Percentiles rank a stretch among this genome's conserved stretches.
These are phyloP conservation scores for Pythium scleroteichum DNA, from an alignment of 352 stramenopile genomes.

Conservation along the genomic window DNA sequence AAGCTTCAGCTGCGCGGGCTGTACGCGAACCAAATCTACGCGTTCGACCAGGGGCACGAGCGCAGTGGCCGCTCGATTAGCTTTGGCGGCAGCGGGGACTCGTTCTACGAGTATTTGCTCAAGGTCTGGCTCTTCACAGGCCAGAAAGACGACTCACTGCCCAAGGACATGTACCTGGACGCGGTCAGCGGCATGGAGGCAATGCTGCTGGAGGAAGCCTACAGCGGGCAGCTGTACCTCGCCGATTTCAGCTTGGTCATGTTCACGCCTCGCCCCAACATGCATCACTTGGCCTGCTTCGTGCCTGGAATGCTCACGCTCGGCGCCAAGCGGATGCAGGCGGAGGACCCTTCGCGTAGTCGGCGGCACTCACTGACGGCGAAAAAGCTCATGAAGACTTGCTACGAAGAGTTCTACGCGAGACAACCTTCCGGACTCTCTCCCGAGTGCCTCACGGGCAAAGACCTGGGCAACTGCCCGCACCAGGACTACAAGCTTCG, in stretches of 20 bases:
- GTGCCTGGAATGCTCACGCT: constrained; percentile 93
- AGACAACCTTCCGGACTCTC: constrained; percentile 89
- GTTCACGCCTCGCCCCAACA: constrained; percentile 58
- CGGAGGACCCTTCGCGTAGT: constrained; percentile 62
- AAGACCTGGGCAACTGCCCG: constrained; percentile 19
- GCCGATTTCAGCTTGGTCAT: constrained; percentile 44
- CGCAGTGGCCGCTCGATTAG: constrained; percentile 49
- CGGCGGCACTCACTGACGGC: constrained; percentile 79
- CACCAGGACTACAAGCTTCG: constrained; percentile 92
- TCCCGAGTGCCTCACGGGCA: constrained; percentile 83
- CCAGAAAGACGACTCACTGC: constrained; percentile 48
- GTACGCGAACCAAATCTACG: constrained; percentile 84
- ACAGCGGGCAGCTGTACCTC: constrained; percentile 57
- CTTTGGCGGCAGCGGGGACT: constrained; percentile 95
- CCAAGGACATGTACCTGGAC: constrained; percentile 91
- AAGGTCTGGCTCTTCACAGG: constrained; percentile 97
- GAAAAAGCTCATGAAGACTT: constrained; percentile 90
- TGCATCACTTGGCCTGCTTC: constrained; percentile 98
- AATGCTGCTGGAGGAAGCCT: constrained; percentile 81
- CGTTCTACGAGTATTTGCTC: constrained; percentile 98
- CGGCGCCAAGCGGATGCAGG: constrained; percentile 39
- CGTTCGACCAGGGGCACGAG: constrained; percentile 17
- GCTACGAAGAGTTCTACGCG: constrained; percentile 93
- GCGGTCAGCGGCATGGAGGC: constrained; percentile 93
- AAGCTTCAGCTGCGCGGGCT: constrained; percentile 79